Evolutionary conservation across 1,284 basidiomycete genomes (phyloP), one percentile per base, ranked within the genome.

Genomic region (Ustilago nuda): DNA sequence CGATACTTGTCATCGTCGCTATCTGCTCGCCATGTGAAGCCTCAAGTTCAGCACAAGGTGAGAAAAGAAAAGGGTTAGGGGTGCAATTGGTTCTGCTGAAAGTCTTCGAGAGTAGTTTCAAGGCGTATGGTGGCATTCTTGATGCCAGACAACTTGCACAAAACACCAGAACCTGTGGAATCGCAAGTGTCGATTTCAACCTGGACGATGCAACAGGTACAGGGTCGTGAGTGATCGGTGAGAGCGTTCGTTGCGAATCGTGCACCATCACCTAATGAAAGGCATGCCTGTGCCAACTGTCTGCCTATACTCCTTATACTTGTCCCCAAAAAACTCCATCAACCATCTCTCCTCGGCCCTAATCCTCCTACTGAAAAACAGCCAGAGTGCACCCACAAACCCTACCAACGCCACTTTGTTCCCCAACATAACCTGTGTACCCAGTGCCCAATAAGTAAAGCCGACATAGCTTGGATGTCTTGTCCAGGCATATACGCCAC

Each of bases 361-460:
- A 35, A 93, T 98, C 17, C 97, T 90, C 59, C 88, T 83, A 61
- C 91, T 90, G 87, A 99, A 99, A 88, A 99, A 99, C 56, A 90
- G 88, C 90, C 92, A 94, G 19, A 98, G 88, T 1, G 94, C 85
- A 37, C 89, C 76, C 17, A 87, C 76, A 73, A 91, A 95, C 2
- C 90, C 82, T 1, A 90, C 58, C 82, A 94, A 92, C 13, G 91
- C 91, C 30, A 95, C 46, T 0, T 93, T 90, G 85, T 99, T 99
- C 80, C 93, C 93, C 32, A 99, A 88, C 4, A 95, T 89, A n/a
- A 99, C 86, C 84, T 99, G 95, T 0, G 95, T 98, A 1, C 94
- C 94, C 36, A 99, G 82, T 0, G 95, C 95, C 96, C 96, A 99
- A 86, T 96, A 98, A 87, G 93, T 97, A 88, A 99, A 99, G 3